A percentile compares a stretch with the other conserved stretches of the same genome.
Conservation (phyloP, 2,329 filamentous ascomycete species). For the Botrytis fragariae region DNA sequence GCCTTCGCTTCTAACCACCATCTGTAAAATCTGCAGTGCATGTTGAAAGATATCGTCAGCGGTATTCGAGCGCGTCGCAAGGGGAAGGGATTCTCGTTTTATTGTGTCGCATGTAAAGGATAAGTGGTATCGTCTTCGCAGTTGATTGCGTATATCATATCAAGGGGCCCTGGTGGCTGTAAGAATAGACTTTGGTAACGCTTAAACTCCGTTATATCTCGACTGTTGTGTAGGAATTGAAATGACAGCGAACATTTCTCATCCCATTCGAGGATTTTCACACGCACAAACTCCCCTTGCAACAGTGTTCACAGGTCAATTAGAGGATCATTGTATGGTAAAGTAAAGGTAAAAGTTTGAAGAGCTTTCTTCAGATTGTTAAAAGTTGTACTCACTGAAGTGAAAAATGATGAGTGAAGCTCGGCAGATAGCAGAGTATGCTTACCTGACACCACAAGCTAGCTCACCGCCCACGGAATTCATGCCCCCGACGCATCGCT, state of each 20-base stretch:
- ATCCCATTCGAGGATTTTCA: background rate
- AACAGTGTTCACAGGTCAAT: background rate
- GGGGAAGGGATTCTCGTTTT: background rate
- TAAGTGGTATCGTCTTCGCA: background rate
- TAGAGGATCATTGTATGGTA: too few relatives aligned
- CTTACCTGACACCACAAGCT: background rate
- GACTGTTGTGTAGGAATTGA: background rate
- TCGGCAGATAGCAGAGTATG: background rate
- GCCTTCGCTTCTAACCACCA: background rate
- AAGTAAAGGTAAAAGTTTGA: background rate
- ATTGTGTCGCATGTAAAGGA: background rate
- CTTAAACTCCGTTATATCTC: background rate
- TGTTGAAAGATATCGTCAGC: background rate
- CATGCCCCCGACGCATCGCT: background rate
- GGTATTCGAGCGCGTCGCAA: background rate
- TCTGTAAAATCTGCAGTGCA: background rate
- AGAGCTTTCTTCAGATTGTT: background rate
- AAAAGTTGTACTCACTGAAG: background rate
- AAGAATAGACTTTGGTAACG: background rate
- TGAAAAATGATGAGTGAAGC: background rate
- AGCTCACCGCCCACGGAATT: conserved; percentile 1
- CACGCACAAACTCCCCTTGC: too few relatives aligned
- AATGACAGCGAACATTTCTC: background rate
- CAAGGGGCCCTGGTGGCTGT: background rate
- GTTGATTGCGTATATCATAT: background rate